Evolutionary conservation across 2,329 filamentous ascomycete species (phyloP).

Genomic region (Aspergillus sp.): DNA sequence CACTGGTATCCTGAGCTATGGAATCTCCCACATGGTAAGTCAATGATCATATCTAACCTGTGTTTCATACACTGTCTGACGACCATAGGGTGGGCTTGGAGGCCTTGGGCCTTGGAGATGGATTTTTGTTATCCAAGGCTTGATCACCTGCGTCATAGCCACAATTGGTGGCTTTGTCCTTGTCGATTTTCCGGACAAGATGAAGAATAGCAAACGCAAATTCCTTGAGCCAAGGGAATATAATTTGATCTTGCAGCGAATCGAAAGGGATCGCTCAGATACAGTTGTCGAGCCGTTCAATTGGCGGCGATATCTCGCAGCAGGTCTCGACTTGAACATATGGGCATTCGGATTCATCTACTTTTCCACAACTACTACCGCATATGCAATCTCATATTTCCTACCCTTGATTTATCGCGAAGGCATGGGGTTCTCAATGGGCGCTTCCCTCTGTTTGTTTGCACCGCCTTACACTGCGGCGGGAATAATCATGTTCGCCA

Average conservation of each 20-base stretch:
- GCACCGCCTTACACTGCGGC: conserved; percentile 27
- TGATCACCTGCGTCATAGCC: conserved; percentile 55
- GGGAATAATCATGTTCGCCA: conserved; percentile 19
- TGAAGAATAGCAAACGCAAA: conserved; percentile 36
- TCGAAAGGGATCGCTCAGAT: conserved; percentile 59
- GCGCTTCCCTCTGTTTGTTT: conserved; percentile 23
- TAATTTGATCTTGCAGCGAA: conserved; percentile 35
- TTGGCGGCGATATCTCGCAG: conserved; percentile 46
- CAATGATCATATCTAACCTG: not conserved
- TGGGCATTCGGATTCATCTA: conserved; percentile 52
- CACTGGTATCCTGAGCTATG: conserved; percentile 67
- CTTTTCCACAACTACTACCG: conserved; percentile 18
- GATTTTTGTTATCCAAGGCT: conserved; percentile 57
- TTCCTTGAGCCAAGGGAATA: conserved; percentile 55
- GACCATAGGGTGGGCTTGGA: conserved; percentile 22
- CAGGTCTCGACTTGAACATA: conserved; percentile 54
- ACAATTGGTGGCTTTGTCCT: conserved; percentile 55
- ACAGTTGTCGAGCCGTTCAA: conserved; percentile 47
- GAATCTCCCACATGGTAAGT: conserved; percentile 48
- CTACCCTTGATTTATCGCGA: conserved; percentile 16
- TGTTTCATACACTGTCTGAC: not conserved
- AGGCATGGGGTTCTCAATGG: conserved; percentile 28
- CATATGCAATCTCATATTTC: conserved; percentile 19
- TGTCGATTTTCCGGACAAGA: conserved; percentile 63
- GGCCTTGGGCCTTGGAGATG: conserved; percentile 62